phyloP scores from a whole-genome alignment of 495 filamentous ascomycete genomes.

The Hypoxylon perforatum region DNA sequence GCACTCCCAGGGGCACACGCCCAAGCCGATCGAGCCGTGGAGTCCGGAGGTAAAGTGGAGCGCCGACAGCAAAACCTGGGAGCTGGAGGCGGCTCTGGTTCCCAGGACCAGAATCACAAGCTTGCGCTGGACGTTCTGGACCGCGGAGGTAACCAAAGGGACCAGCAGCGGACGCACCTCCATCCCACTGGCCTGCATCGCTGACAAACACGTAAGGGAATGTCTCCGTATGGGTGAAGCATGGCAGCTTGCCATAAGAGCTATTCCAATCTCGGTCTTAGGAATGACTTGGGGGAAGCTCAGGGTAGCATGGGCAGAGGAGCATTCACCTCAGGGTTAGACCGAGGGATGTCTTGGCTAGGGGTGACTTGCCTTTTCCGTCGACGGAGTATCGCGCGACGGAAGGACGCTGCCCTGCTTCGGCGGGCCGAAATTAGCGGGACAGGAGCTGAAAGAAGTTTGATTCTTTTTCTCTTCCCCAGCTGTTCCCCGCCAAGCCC shows the following conservation, averaged over 20 bases:
- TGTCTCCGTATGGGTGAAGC: slow-evolving; percentile 20
- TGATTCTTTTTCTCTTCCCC: slow-evolving; percentile 10
- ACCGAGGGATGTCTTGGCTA: slow-evolving; percentile 26
- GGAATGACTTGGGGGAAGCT: slow-evolving; percentile 7
- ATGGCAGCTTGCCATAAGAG: slow-evolving; percentile 1
- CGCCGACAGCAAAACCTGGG: slow-evolving; percentile 14
- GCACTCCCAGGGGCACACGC: neutral
- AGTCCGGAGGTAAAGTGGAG: slow-evolving; percentile 13
- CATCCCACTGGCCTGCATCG: slow-evolving; percentile 10
- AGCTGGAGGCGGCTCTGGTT: slow-evolving; percentile 23
- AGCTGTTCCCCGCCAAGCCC: slow-evolving; percentile 20
- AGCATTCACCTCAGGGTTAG: slow-evolving; percentile 11
- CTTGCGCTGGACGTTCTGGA: slow-evolving; percentile 15
- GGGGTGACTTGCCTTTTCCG: slow-evolving; percentile 25
- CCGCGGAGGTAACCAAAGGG: slow-evolving; percentile 3
- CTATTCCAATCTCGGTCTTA: slow-evolving; percentile 12
- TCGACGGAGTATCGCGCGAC: slow-evolving; percentile 30
- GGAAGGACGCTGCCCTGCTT: slow-evolving; percentile 7
- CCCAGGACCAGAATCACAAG: slow-evolving; percentile 23
- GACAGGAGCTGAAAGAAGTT: slow-evolving; percentile 1
- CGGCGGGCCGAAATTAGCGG: slow-evolving; percentile 36
- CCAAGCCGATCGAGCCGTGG: slow-evolving; percentile 5
- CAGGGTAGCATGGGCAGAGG: slow-evolving; percentile 19
- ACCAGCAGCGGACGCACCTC: slow-evolving; percentile 5
- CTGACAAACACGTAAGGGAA: slow-evolving; percentile 29